Evolutionary conservation across 768 basidiomycete species (phyloP).

Genomic region (Naematelia encephala): DNA sequence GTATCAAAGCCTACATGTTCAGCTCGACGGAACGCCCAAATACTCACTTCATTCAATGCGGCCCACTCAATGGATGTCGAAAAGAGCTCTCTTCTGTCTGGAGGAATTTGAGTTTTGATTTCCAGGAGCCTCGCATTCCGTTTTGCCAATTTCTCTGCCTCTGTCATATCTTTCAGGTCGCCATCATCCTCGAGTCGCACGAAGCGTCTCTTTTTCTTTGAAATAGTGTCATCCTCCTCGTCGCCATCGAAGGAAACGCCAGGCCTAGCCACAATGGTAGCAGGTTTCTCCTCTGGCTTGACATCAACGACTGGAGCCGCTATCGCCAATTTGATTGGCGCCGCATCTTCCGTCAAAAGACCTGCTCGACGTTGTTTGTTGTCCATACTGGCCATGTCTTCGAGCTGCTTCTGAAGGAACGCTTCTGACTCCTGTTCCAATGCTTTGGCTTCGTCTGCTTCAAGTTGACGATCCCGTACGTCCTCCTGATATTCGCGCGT

Average conservation of each 20-base stretch:
- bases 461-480: slow-evolving; percentile 72
- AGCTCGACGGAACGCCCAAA: slow-evolving; percentile 14
- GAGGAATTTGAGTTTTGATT: slow-evolving; percentile 69
- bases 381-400: slow-evolving; percentile 86
- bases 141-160: slow-evolving; percentile 71
- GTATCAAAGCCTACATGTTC: slow-evolving; percentile 64
- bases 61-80: slow-evolving; percentile 67
- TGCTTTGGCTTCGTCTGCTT: slow-evolving; percentile 81
- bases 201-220: slow-evolving; percentile 75
- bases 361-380: slow-evolving; percentile 89
- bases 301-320: slow-evolving; percentile 55
- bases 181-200: slow-evolving; percentile 68
- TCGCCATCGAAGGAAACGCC: slow-evolving; percentile 68
- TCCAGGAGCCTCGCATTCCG: slow-evolving; percentile 74
- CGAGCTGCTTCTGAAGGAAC: slow-evolving; percentile 91
- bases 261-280: slow-evolving; percentile 19
- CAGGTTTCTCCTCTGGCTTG: slow-evolving; percentile 52
- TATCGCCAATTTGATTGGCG: slow-evolving; percentile 81
- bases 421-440: slow-evolving; percentile 85
- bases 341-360: slow-evolving; percentile 83
- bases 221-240: slow-evolving; percentile 67
- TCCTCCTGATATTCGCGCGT: slow-evolving; percentile 74
- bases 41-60: slow-evolving; percentile 75
- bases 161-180: slow-evolving; percentile 22
- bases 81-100: slow-evolving; percentile 61